Evolutionary conservation across 2,329 filamentous ascomycete species (phyloP).

Genomic region (Pseudogymnoascus sp.): DNA sequence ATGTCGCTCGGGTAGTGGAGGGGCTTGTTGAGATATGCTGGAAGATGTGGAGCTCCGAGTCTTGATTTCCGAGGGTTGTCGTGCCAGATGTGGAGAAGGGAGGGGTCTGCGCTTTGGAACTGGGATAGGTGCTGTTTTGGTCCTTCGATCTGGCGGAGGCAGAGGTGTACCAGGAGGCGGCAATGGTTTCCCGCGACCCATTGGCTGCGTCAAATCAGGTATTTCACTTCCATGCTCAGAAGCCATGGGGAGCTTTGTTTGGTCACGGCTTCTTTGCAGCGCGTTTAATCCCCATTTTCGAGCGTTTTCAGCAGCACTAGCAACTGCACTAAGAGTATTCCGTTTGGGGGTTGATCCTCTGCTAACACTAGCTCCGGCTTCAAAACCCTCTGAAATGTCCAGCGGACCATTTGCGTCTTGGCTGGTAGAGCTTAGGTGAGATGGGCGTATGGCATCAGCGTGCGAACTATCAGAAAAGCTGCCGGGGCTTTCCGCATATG

Average conservation of each 20-base stretch:
- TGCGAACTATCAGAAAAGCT: not conserved
- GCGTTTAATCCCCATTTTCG: slow-evolving; percentile 54
- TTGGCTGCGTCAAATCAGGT: slow-evolving; percentile 48
- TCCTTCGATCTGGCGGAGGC: slow-evolving; percentile 57
- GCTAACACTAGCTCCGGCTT: slow-evolving; percentile 25
- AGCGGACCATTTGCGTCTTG: not conserved
- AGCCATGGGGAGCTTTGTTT: slow-evolving; percentile 28
- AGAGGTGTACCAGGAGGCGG: slow-evolving; percentile 75
- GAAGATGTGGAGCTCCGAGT: not conserved
- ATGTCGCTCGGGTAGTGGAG: slow-evolving; percentile 41
- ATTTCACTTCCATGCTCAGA: slow-evolving; percentile 12
- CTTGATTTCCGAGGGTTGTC: slow-evolving; percentile 16
- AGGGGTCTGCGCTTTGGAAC: slow-evolving; percentile 60
- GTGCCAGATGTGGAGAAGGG: slow-evolving; percentile 35
- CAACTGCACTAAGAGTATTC: slow-evolving; percentile 46
- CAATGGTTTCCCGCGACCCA: slow-evolving; percentile 74
- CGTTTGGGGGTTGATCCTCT: slow-evolving; percentile 40
- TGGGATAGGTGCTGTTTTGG: slow-evolving; percentile 48
- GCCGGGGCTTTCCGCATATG: not conserved
- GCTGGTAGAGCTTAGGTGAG: not conserved
- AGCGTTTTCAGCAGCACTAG: slow-evolving; percentile 47
- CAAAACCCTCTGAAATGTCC: not conserved
- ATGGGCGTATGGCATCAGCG: not conserved
- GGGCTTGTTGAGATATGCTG: slow-evolving; percentile 22
- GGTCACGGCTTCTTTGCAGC: slow-evolving; percentile 41